A percentile compares a stretch with the other conserved stretches of the same genome.
phyloP scores from a whole-genome alignment of 441 rosid species.

The Gossypium lobatum region DNA sequence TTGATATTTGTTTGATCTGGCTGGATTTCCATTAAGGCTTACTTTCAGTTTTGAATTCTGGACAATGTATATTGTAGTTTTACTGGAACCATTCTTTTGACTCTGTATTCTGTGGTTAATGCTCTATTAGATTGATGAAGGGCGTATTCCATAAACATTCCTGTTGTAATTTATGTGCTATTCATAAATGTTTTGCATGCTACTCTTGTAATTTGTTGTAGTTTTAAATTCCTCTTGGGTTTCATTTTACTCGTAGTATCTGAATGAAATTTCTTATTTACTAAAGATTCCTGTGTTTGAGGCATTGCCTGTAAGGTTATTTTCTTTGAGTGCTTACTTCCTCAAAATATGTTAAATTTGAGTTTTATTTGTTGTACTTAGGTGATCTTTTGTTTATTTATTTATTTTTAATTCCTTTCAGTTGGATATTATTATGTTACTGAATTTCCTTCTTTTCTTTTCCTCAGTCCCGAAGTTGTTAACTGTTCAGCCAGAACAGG shows the following conservation, averaged over 20 bases:
- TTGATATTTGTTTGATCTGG: constrained; percentile 28
- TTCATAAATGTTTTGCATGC: background rate
- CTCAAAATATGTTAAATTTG: background rate
- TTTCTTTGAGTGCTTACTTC: background rate
- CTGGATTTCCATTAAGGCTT: background rate
- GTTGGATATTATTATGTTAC: background rate
- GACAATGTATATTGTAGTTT: constrained; percentile 10
- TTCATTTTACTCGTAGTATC: background rate
- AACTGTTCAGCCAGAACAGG: constrained; percentile 99
- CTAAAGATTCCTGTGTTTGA: background rate
- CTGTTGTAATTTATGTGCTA: background rate
- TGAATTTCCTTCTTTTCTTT: constrained; percentile 16
- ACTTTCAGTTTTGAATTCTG: constrained; percentile 19
- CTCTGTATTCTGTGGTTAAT: background rate
- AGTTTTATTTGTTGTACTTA: background rate
- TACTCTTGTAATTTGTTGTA: background rate
- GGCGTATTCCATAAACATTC: background rate
- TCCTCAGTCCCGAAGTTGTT: constrained; percentile 72
- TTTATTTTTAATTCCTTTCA: background rate
- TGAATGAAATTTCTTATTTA: background rate
- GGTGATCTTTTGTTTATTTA: background rate
- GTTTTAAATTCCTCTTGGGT: background rate
- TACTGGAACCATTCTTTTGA: background rate
- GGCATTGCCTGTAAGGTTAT: background rate
- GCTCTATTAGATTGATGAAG: too few relatives aligned